Evolutionary conservation across 352 stramenopile genomes (phyloP), one percentile per base, ranked within the genome.

Genomic region (Phytophthora chlamydospora): DNA sequence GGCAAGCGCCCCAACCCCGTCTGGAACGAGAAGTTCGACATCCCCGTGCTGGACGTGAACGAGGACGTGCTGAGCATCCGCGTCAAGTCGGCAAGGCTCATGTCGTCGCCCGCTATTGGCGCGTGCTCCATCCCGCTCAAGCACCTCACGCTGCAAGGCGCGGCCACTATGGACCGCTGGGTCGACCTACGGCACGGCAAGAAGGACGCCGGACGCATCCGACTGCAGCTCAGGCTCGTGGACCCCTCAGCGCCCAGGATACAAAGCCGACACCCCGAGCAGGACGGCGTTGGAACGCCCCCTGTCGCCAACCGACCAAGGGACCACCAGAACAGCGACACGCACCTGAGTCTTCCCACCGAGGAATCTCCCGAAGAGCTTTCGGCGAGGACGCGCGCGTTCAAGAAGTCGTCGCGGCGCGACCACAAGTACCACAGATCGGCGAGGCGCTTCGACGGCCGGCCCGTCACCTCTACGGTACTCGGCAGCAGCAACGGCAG

Each of bases 11-110:
- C 64, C 6, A 80, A 76, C 45, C 76, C 78, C 3, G 68, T 88
- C 9, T 93, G 84, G 84, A 90, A 93, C 59, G 84, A 93, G 46
- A 90, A 86, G 56, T 91, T 91, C 47, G 84, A 90, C 44, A 78
- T 91, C 38, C 66, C 78, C 2, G 68, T 86, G 3, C 42, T 76
- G 10, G 75, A 91, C 51, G 44, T 72, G 13, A 48, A 52, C 4
- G 46, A 62, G 45, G 82, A 90, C 40, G 55, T 89, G 51, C 66
- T 93, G 54, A 89, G 71, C 41, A 78, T 93, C 52, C 84, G 84
- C 38, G 74, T 93, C 51, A 91, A 91, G 72, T 86, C 66, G 21
- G 82, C 80, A 16, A 70, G 80, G 32, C 69, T 93, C 45, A 86
- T 93, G 78, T 78, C 81, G 36, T 78, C 78, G 4, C 68, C 75